Conservation (phyloP, 352 stramenopile genomes). For the Phytophthora pini region DNA sequence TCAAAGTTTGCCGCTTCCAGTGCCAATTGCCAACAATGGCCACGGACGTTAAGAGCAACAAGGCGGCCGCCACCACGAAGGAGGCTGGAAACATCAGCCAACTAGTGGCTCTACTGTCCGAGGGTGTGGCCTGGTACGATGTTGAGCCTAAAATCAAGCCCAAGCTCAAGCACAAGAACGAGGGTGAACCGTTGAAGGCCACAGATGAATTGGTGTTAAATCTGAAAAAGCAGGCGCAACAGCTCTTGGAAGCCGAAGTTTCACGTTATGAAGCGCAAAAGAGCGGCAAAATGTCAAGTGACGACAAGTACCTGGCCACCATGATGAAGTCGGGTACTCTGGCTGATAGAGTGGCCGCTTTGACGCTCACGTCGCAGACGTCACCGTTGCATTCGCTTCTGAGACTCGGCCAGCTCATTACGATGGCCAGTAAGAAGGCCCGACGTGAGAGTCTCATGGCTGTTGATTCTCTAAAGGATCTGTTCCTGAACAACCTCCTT, state of each 20-base stretch:
- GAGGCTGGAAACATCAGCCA: constrained; percentile 29
- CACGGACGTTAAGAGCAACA: constrained; percentile 14
- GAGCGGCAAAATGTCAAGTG: constrained; percentile 76
- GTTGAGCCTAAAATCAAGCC: constrained; percentile 36
- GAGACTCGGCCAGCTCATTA: constrained; percentile 83
- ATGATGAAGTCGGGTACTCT: constrained; percentile 92
- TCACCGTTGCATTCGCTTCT: constrained; percentile 84
- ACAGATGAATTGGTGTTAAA: constrained; percentile 52
- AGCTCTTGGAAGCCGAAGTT: constrained; percentile 67
- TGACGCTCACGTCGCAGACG: constrained; percentile 89
- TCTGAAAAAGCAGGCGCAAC: constrained; percentile 68
- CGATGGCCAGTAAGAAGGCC: constrained; percentile 92
- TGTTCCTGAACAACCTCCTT: constrained; percentile 94
- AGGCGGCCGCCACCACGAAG: background rate
- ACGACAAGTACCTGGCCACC: constrained; percentile 86
- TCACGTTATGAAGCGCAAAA: constrained; percentile 66
- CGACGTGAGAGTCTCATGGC: constrained; percentile 90
- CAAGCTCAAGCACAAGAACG: constrained; percentile 27
- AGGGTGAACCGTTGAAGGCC: constrained; percentile 18
- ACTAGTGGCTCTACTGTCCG: constrained; percentile 39
- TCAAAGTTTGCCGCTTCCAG: constrained; percentile 5
- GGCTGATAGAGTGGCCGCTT: constrained; percentile 90
- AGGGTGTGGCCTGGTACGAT: constrained; percentile 52
- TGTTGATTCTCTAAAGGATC: constrained; percentile 92
- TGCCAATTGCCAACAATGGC: constrained; percentile 25